Base-by-base conservation (phyloP, 192 early-diverging fungal genomes). In the Coemansia sp. region DNA sequence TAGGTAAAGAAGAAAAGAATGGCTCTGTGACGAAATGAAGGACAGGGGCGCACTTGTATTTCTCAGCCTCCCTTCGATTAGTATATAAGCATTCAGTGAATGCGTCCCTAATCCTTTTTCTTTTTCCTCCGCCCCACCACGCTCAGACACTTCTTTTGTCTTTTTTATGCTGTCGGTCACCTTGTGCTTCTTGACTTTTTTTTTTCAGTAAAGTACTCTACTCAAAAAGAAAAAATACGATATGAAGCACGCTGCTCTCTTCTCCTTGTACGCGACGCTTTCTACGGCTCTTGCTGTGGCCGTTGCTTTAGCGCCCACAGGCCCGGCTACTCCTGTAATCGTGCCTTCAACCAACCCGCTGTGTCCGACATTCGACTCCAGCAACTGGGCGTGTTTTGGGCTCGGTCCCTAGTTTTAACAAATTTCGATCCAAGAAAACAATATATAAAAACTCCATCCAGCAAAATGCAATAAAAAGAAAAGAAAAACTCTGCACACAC, bases 311-410 rank as follows among this genome's bases (percentile, higher is more conserved):
- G 8, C 54, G 1, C 54, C 11, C 15, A 12, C 55, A 57, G 32
- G n/a, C 0, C 12, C 9, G 15, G 11, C 59, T 17, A 17, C 33
- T 2, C 57, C 48, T 14, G 34, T 33, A 1, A 48, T 20, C 36
- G 52, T 17, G 2, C 14, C 72, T 2, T 28, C 28, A 18, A 8
- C 5, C 4, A 56, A 81, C 32, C 79, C 79, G 22, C 68, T 82
- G 2, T 82, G 79, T 20, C 79, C 79, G 8, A 82, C 74, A 9
- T 64, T 51, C 28, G 74, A 82, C 51, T 55, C 68, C 5, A 34
- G 53, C 52, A 82, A 82, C 68, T 69, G 66, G 67, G 63, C n/a
- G 3, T 78, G 76, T 43, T 67, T 66, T 48, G 76, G 79, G 1
- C 38, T 66, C 12, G 79, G 79, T 1, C 79, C 79, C 9, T 81